Conservation (phyloP, 805 yeast species). For the Kodamaea kakaduensis region DNA sequence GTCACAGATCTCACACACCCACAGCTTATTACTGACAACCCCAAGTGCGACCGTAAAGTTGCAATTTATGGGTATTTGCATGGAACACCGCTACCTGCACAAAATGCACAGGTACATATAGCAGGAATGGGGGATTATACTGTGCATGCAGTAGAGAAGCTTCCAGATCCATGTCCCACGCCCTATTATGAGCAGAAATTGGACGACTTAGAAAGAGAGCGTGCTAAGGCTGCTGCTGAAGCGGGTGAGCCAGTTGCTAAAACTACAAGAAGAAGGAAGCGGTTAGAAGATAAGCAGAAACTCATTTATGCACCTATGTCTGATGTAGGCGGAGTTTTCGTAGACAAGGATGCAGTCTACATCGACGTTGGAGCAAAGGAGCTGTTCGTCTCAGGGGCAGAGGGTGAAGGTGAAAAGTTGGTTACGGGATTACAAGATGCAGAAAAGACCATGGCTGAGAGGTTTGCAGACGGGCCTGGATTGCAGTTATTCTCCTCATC, state of each 20-base stretch:
- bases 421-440: conserved; percentile 80
- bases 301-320: conserved; percentile 98
- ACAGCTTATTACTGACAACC: conserved; percentile 66
- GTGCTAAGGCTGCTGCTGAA: conserved; percentile 59
- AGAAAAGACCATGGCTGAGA: conserved; percentile 54
- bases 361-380: conserved; percentile 68
- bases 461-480: conserved; percentile 61
- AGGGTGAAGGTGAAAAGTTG: conserved; percentile 83
- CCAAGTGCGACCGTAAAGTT: conserved; percentile 81
- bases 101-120: conserved; percentile 76
- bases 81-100: conserved; percentile 77
- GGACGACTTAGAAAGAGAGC: conserved; percentile 77
- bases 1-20: conserved; percentile 95
- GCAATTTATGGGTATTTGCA: conserved; percentile 93
- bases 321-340: conserved; percentile 97
- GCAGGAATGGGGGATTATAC: conserved; percentile 94
- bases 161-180: conserved; percentile 99
- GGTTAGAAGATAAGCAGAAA: conserved; percentile 91
- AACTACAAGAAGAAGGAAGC: conserved; percentile 66
- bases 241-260: conserved; percentile 53
- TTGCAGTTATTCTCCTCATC: conserved; percentile 69
- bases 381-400: conserved; percentile 55
- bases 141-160: conserved; percentile 71
- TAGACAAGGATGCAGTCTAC: conserved; percentile 96
- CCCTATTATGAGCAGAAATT: conserved; percentile 85